Evolutionary conservation across 768 basidiomycete genomes (phyloP).

Genomic region (Boletus speciosus): DNA sequence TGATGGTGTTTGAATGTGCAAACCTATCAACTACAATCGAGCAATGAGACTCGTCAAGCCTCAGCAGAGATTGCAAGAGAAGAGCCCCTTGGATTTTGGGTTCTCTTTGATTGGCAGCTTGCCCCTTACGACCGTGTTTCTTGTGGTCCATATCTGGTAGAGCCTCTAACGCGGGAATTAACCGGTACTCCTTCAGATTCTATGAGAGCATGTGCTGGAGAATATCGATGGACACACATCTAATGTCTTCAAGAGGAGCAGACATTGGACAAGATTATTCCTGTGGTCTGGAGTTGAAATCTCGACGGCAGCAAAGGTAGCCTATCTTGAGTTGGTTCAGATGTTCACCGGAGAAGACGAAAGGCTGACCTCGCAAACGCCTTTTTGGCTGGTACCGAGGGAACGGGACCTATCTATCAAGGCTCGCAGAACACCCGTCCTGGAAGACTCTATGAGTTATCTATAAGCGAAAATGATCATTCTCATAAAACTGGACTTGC

Average conservation of each 20-base stretch:
- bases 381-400: conserved; percentile 44
- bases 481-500: conserved; percentile 42
- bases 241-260: conserved; percentile 51
- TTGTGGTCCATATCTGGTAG: conserved; percentile 10
- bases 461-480: conserved; percentile 1
- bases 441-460: conserved; percentile 48
- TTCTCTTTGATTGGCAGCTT: conserved; percentile 42
- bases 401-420: conserved; percentile 63
- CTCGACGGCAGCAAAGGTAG: conserved; percentile 57
- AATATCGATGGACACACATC: conserved; percentile 37
- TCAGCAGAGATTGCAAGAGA: conserved; percentile 78
- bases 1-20: conserved; percentile 6
- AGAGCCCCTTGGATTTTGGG: conserved; percentile 83
- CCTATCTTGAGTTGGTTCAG: conserved; percentile 39
- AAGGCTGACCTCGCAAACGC: conserved; percentile 54
- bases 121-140: conserved; percentile 13
- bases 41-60: conserved; percentile 63
- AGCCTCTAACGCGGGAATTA: conserved; percentile 6
- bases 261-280: conserved; percentile 59
- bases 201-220: neutral
- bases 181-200: conserved; percentile 22
- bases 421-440: conserved; percentile 77
- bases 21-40: conserved; percentile 69
- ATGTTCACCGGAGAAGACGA: neutral
- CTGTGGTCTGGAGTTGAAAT: conserved; percentile 48